A percentile compares a stretch with the other conserved stretches of the same genome.
These are phyloP conservation scores for Plicaturopsis crispa DNA, from an alignment of 768 basidiomycete genomes.

Conservation along the genomic window DNA sequence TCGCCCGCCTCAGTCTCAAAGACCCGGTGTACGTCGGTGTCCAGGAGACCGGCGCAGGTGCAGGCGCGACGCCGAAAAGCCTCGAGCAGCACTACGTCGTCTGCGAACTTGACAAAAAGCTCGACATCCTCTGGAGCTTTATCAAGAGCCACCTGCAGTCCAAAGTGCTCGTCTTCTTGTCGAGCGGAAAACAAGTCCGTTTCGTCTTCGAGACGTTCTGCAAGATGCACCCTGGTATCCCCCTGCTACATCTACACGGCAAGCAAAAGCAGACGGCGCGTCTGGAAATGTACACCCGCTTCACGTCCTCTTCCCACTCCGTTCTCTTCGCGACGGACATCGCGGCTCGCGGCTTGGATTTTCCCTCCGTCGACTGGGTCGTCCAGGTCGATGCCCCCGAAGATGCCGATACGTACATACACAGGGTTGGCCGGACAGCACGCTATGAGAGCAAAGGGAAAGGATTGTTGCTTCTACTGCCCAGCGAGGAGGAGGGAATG, in stretches of 20 bases:
- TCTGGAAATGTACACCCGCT: constrained; percentile 75
- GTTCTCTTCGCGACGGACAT: constrained; percentile 94
- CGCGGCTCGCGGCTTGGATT: constrained; percentile 93
- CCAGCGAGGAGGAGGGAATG: constrained; percentile 95
- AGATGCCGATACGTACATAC: constrained; percentile 96
- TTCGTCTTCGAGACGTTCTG: constrained; percentile 95
- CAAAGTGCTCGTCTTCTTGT: constrained; percentile 91
- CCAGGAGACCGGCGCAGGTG: constrained; percentile 35
- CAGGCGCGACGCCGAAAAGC: constrained; percentile 54
- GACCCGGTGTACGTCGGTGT: constrained; percentile 73
- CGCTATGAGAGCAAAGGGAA: constrained; percentile 89
- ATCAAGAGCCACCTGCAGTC: constrained; percentile 88
- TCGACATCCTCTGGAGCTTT: constrained; percentile 90
- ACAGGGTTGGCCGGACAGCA: constrained; percentile 93
- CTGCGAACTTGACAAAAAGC: constrained; percentile 78
- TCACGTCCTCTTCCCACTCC: constrained; percentile 74
- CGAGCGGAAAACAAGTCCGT: constrained; percentile 93
- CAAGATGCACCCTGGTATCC: constrained; percentile 89
- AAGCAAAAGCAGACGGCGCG: constrained; percentile 95
- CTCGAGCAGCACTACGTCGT: constrained; percentile 89
- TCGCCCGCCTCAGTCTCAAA: constrained; percentile 85
- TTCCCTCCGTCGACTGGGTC: constrained; percentile 96
- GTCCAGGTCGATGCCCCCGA: constrained; percentile 94
- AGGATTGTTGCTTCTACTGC: constrained; percentile 72
- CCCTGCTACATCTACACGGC: constrained; percentile 91